Evolutionary conservation across 306 rosid genomes (phyloP), one percentile per base, ranked within the genome.

Genomic region (Cicer bijugum): DNA sequence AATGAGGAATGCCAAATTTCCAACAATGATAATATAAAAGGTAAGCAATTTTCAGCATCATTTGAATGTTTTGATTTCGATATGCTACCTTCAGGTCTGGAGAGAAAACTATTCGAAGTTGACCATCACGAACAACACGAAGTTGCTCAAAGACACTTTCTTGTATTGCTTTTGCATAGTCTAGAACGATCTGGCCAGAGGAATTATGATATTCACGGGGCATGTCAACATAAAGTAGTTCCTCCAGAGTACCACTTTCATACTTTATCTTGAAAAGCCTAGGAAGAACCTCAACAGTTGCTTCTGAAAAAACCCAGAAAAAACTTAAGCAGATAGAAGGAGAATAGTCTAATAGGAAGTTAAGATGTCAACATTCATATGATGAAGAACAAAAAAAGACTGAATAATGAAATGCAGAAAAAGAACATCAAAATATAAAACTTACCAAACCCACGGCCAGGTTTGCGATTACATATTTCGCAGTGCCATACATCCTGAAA

Each of bases 81-180:
- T 76, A 52, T n/a, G 42, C 19, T 55, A 93, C 98, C 98, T 93
- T 93, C 40, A 93, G 82, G 82, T 93, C 97, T 5, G 89, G 90
- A 77, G 97, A 89, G 84, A 93, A 93, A 72, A 93, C 97, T 53
- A 93, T 91, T 53, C 98, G 91, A 67, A 93, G 93, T 82, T 93
- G 98, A 67, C 98, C 98, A 67, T 93, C 98, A 74, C 98, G 94
- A 85, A 93, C 98, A 82, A 93, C 98, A 62, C 97, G 98, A 83
- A 93, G 97, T 78, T 91, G 97, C 85, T 93, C 97, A 83, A 93
- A 93, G 71, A 93, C 98, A 72, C 98, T 93, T 87, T 93, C 98
- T 82, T 93, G 98, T 67, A 91, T 91, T 46, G 98, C 98, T 78
- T 93, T 93, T 52, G 97, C 97, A 87, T 93, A 93, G 70, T 93